phyloP scores from a whole-genome alignment of 1,284 basidiomycete species.

The Chalciporus sp. region DNA sequence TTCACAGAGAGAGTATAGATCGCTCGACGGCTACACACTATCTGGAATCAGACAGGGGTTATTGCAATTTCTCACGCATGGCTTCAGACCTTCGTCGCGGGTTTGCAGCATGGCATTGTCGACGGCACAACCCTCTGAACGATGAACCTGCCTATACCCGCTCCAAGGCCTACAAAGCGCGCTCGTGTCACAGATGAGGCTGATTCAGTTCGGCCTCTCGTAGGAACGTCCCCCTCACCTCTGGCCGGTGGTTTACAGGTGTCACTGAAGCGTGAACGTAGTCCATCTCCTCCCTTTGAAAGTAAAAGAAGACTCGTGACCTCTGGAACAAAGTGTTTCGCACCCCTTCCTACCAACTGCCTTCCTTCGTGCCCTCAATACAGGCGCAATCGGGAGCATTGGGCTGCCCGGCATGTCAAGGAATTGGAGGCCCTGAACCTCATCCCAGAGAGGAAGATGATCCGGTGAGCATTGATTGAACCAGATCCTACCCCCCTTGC shows the following conservation, averaged over 20 bases:
- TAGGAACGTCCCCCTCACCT: background rate
- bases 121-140: background rate
- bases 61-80: background rate
- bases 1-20: background rate
- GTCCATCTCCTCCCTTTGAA: conserved; percentile 16
- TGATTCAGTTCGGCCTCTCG: background rate
- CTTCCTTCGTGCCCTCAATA: conserved; percentile 20
- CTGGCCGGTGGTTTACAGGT: conserved; percentile 1
- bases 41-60: too few species aligned
- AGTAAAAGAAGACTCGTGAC: conserved; percentile 27
- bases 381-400: conserved; percentile 25
- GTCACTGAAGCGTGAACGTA: conserved; percentile 24
- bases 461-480: conserved; percentile 24
- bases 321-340: conserved; percentile 29
- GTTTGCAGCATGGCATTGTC: background rate
- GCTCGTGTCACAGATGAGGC: background rate
- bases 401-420: conserved; percentile 19
- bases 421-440: conserved; percentile 26
- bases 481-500: background rate
- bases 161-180: conserved; percentile 20
- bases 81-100: too few species aligned
- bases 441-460: conserved; percentile 22
- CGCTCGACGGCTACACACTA: too few species aligned
- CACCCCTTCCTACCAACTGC: conserved; percentile 30
- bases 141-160: background rate